These are phyloP conservation scores for Trichoderma semiorbis DNA, from an alignment of 2,329 filamentous ascomycete genomes.

Conservation along the genomic window DNA sequence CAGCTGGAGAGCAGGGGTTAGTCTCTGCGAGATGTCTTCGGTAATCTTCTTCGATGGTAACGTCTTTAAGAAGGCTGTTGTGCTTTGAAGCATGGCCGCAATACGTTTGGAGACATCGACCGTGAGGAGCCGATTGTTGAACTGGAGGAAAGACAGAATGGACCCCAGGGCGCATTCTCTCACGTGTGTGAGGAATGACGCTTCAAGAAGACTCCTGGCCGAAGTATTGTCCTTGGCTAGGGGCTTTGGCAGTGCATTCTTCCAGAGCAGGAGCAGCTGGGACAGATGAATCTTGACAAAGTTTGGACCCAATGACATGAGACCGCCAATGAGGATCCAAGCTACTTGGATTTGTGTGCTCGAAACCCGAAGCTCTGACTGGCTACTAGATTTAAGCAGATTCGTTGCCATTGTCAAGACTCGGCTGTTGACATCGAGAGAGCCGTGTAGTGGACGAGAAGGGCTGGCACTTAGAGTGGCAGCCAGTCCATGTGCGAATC, in stretches of 20 bases:
- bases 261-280: constrained; percentile 90
- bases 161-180: constrained; percentile 91
- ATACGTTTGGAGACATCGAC: constrained; percentile 92
- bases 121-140: constrained; percentile 86
- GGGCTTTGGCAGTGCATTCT: constrained; percentile 92
- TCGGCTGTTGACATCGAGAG: constrained; percentile 89
- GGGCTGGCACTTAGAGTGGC: constrained; percentile 88
- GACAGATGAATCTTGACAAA: constrained; percentile 98
- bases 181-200: constrained; percentile 90
- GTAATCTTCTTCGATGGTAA: constrained; percentile 79
- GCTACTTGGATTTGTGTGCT: constrained; percentile 96
- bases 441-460: constrained; percentile 84
- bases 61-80: constrained; percentile 81
- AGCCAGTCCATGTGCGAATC: constrained; percentile 87
- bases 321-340: constrained; percentile 92
- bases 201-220: constrained; percentile 78
- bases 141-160: constrained; percentile 87
- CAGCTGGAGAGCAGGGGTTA: constrained; percentile 82
- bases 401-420: constrained; percentile 89
- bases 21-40: constrained; percentile 79
- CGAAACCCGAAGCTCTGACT: constrained; percentile 84
- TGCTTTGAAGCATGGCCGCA: constrained; percentile 92
- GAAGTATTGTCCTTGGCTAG: constrained; percentile 88
- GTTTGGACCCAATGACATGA: constrained; percentile 95
- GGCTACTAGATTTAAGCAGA: constrained; percentile 85